Evolutionary conservation across 805 yeast species (phyloP).

Genomic region (Saturnispora besseyi): DNA sequence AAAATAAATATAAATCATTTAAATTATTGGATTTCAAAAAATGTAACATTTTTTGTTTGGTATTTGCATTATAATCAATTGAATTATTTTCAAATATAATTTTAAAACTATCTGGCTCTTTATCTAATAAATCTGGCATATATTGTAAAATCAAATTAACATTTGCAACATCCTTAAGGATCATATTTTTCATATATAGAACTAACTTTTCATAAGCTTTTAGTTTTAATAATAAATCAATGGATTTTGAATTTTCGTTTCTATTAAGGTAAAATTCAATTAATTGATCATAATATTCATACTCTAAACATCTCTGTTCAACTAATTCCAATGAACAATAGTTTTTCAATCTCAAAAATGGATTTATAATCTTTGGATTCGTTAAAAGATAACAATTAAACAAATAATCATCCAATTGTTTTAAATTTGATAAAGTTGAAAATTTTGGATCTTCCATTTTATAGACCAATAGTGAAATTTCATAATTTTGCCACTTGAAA

Average conservation of each 20-base stretch:
- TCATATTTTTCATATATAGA: conserved; percentile 45
- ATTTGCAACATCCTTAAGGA: conserved; percentile 27
- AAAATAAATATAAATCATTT: conserved; percentile 31
- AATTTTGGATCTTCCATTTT: conserved; percentile 12
- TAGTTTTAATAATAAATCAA: conserved; percentile 44
- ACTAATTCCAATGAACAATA: conserved; percentile 62
- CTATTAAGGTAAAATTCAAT: conserved; percentile 70
- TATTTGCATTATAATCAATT: conserved; percentile 36
- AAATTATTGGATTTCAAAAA: conserved; percentile 31
- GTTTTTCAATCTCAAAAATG: conserved; percentile 70
- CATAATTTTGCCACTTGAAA: conserved; percentile 39
- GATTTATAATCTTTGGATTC: conserved; percentile 68
- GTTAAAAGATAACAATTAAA: conserved; percentile 66
- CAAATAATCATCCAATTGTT: conserved; percentile 63
- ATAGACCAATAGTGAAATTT: conserved; percentile 35
- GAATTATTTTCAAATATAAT: conserved; percentile 57
- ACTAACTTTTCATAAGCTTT: conserved; percentile 2
- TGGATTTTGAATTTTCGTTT: conserved; percentile 53
- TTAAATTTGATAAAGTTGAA: conserved; percentile 27
- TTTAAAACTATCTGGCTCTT: conserved; percentile 30
- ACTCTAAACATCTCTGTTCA: conserved; percentile 38
- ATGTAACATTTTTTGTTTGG: conserved; percentile 35
- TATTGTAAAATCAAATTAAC: conserved; percentile 50
- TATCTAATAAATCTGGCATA: conserved; percentile 41
- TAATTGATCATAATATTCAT: conserved; percentile 52